Base-by-base conservation (phyloP, 495 filamentous ascomycete species). In the Aspergillus cavernicola region DNA sequence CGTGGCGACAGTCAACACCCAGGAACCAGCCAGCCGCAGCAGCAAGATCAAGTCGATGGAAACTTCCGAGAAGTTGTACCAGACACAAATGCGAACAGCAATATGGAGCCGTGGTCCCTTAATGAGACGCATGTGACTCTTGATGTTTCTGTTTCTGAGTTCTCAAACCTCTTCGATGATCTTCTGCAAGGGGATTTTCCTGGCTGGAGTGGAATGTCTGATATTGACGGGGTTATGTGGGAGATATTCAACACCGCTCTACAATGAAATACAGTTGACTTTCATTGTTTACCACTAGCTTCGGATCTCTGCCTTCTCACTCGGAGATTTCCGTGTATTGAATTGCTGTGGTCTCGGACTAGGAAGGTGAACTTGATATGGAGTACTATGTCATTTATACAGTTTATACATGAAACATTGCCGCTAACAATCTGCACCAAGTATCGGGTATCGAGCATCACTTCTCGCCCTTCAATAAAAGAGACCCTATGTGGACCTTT, bases 281-380 rank as follows among this genome's bases (percentile, higher is more conserved):
- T n/a, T n/a, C n/a, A n/a, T n/a, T n/a, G n/a, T n/a, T n/a, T n/a
- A n/a, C n/a, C n/a, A n/a, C n/a, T n/a, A n/a, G n/a, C n/a, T n/a
- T n/a, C n/a, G n/a, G n/a, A n/a, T n/a, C n/a, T n/a, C n/a, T n/a
- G n/a, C 24, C 24, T 28, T 9, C 24, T 28, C 4, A 28, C 9
- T 9, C 9, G 24, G 24, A 28, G 24, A 28, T 4, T 28, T 28
- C 9, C 24, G 9, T 28, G 24, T 28, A 9, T 9, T 28, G 4
- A 9, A 28, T 28, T 4, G 9, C 24, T 78, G 43, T 80, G 74
- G 57, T 84, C 80, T 52, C 83, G 80, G 4, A 74, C 62, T 58
- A 79, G 66, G 16, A 77, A 63, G 1, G 70, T 76, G 46, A 83
- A 77, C 6, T 48, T 19, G 0, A 80, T 83, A 1, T 55, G 48